phyloP scores from a whole-genome alignment of 2,329 filamentous ascomycete genomes.

The Lachnellula hyalina region DNA sequence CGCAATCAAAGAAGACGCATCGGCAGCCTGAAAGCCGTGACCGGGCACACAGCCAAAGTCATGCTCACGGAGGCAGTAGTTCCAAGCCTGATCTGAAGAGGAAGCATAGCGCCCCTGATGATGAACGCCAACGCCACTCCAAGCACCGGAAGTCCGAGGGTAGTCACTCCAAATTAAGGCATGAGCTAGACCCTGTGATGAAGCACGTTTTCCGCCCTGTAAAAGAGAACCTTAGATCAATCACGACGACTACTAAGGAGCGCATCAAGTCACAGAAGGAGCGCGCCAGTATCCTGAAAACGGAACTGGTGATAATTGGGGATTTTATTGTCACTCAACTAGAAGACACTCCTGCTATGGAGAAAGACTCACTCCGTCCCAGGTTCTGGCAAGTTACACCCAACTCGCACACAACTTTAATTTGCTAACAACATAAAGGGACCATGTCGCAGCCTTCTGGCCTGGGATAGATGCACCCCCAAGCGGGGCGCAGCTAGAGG shows the following conservation, averaged over 20 bases:
- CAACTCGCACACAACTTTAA: background rate
- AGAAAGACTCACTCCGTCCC: constrained; percentile 22
- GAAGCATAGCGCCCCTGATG: constrained; percentile 51
- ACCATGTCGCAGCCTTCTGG: constrained; percentile 31
- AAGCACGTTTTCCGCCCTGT: constrained; percentile 50
- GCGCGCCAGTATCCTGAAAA: constrained; percentile 56
- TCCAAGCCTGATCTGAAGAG: constrained; percentile 48
- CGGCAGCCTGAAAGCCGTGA: constrained; percentile 38
- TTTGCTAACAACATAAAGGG: constrained; percentile 25
- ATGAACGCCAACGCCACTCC: constrained; percentile 45
- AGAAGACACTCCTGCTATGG: constrained; percentile 17
- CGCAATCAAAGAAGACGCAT: constrained; percentile 42
- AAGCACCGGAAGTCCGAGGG: constrained; percentile 52
- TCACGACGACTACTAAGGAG: constrained; percentile 57
- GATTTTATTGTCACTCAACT: constrained; percentile 49
- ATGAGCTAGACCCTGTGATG: constrained; percentile 32
- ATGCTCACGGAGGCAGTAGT: constrained; percentile 37
- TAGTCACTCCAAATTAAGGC: constrained; percentile 26
- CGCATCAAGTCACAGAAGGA: constrained; percentile 58
- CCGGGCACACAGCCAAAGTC: constrained; percentile 39
- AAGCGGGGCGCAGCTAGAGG: constrained; percentile 23
- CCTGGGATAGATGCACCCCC: constrained; percentile 24
- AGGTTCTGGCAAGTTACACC: constrained; percentile 29
- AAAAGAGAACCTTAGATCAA: constrained; percentile 52
- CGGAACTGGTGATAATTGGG: constrained; percentile 56